phyloP scores from a whole-genome alignment of 441 rosid species.

The Euphorbia corollata region DNA sequence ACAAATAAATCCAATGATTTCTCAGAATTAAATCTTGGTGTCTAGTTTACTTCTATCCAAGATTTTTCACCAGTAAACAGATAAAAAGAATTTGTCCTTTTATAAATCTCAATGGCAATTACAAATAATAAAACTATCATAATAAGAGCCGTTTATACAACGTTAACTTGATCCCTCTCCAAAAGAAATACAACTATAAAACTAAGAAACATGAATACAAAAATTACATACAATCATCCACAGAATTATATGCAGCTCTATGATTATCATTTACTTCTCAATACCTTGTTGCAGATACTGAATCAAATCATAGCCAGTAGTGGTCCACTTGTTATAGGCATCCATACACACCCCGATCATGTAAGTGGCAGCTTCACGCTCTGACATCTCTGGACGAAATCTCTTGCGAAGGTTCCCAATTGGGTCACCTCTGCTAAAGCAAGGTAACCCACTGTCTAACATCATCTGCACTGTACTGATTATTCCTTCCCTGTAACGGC shows the following conservation, averaged over 20 bases:
- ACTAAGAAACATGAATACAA: not conserved
- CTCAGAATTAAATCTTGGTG: no score
- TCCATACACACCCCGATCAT: constrained; percentile 85
- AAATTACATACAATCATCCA: constrained; percentile 31
- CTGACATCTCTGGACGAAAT: constrained; percentile 93
- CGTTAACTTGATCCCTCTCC: no score
- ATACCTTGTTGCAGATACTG: constrained; percentile 96
- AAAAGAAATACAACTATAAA: no score
- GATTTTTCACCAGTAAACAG: no score
- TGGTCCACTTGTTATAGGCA: constrained; percentile 95
- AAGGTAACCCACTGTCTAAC: constrained; percentile 93
- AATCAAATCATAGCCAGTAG: constrained; percentile 94
- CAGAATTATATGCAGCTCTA: constrained; percentile 15
- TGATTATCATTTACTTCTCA: constrained; percentile 48
- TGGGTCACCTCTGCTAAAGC: constrained; percentile 96
- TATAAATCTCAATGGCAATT: no score
- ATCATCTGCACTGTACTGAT: constrained; percentile 75
- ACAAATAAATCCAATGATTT: no score
- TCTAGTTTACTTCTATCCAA: no score
- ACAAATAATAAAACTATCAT: no score
- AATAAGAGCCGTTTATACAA: no score
- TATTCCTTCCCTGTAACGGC: constrained; percentile 91
- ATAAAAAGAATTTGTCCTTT: no score
- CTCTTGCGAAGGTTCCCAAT: constrained; percentile 69
- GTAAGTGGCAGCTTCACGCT: constrained; percentile 92